Evolutionary conservation across 225 moss, liverwort and hornwort species (phyloP), one percentile per base, ranked within the genome.

Genomic region (Sphagnum tenellum): DNA sequence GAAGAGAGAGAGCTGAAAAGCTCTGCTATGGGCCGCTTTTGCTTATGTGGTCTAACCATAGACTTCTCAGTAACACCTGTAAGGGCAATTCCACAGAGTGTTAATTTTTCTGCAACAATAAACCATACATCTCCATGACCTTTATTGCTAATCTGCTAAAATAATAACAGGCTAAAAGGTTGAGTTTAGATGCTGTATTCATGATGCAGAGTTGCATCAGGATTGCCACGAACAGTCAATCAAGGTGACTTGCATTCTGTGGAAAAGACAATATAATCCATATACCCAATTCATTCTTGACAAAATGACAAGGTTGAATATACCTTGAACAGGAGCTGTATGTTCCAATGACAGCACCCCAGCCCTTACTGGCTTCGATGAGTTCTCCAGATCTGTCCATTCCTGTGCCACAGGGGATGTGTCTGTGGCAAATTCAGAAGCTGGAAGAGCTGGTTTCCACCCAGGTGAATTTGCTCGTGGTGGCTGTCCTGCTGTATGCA

Each of bases 331-430:
- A 45, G 60, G 70, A 13, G 63, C 47, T 55, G 68, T 71, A 47
- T 57, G 44, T 49, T 70, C 75, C 53, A 64, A n/a, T 50, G 65
- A 12, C 14, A 51, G 60, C 57, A 59, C 8, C 81, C 75, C 84
- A 50, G 48, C 57, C 75, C 69, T 78, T 64, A 73, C 75, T 62
- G 73, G 68, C 47, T 12, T 7, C 13, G 67, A 48, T 12, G 58
- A 48, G 62, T 71, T 77, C 56, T 98, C 93, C 67, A 85, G 66
- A 65, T 93, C 92, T 82, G 80, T 79, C 95, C 89, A 88, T 70
- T 96, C 90, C 56, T 82, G 82, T 46, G 71, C 64, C 62, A 68
- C 64, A 12, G 68, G 71, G 56, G 75, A 68, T 12, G 73, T 67
- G 56, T 79, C 92, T 55, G 81, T 50, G 71, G 78, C 84, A 52